These are phyloP conservation scores for Fraxinus pennsylvanica DNA, from an alignment of 257 asterid species.

Conservation along the genomic window DNA sequence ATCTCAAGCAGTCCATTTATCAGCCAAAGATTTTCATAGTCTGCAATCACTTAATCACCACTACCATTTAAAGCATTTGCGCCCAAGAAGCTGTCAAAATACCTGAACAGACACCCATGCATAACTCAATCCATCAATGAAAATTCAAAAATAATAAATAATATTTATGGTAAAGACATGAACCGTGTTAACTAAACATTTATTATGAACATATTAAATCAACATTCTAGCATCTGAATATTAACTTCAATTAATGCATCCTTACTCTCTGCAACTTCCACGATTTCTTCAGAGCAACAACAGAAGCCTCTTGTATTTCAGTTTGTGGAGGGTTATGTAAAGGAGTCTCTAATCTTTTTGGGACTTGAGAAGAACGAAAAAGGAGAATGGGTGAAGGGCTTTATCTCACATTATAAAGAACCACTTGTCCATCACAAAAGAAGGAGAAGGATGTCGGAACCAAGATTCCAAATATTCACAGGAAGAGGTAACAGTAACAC, in stretches of 20 bases:
- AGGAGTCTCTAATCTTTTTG: background rate
- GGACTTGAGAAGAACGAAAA: background rate
- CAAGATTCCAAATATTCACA: background rate
- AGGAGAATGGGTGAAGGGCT: background rate
- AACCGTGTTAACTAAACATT: background rate
- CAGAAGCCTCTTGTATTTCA: background rate
- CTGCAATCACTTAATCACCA: constrained; percentile 95
- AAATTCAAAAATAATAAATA: constrained; percentile 31
- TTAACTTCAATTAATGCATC: background rate
- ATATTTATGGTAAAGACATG: constrained; percentile 10
- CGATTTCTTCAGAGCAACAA: background rate
- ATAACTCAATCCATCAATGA: constrained; percentile 53
- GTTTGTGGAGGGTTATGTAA: background rate
- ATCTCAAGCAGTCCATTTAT: constrained; percentile 82
- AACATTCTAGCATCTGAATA: background rate
- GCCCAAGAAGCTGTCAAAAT: constrained; percentile 89
- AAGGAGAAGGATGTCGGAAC: background rate
- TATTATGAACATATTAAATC: background rate
- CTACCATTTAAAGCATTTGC: constrained; percentile 93
- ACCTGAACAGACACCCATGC: constrained; percentile 86
- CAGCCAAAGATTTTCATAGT: constrained; percentile 84
- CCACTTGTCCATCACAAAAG: background rate
- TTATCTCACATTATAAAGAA: background rate
- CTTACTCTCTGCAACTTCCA: too few relatives aligned
- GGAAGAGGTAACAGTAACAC: background rate